phyloP scores from a whole-genome alignment of 2,329 filamentous ascomycete genomes.

The Colletotrichum tabaci region DNA sequence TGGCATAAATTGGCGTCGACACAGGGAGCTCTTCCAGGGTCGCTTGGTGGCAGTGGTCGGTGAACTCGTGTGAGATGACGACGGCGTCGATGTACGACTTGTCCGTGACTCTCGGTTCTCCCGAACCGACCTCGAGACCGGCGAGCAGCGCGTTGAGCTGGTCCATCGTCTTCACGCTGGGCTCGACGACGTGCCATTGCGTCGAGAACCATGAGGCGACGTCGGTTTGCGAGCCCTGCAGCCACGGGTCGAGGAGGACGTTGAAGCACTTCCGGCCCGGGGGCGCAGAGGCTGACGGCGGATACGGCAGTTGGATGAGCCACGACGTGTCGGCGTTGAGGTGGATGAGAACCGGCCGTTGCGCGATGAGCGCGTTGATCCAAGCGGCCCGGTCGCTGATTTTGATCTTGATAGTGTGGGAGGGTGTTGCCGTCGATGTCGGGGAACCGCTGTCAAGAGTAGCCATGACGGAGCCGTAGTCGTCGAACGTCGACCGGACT shows the following conservation, averaged over 20 bases:
- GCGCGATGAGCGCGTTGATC: conserved; percentile 23
- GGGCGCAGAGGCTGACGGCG: conserved; percentile 57
- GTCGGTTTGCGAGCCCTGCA: conserved; percentile 74
- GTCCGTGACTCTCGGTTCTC: conserved; percentile 41
- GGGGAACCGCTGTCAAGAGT: neutral
- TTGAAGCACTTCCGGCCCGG: conserved; percentile 71
- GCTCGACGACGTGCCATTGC: conserved; percentile 72
- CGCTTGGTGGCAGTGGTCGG: conserved; percentile 76
- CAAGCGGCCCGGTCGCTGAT: conserved; percentile 26
- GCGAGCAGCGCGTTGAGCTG: conserved; percentile 68
- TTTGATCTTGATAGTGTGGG: conserved; percentile 30
- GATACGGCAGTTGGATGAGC: conserved; percentile 75
- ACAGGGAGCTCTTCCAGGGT: conserved; percentile 70
- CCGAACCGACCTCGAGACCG: conserved; percentile 59
- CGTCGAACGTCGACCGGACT: too few relatives aligned
- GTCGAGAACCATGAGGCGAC: conserved; percentile 76
- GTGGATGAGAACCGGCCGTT: conserved; percentile 68
- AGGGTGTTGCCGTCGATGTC: neutral
- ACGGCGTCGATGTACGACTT: conserved; percentile 69
- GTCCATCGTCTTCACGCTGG: conserved; percentile 67
- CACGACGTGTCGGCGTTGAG: conserved; percentile 78
- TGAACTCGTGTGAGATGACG: conserved; percentile 76
- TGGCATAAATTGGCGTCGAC: conserved; percentile 72
- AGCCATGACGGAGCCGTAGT: neutral
- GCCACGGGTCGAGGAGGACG: conserved; percentile 77